Evolutionary conservation across 179 eudicot species (phyloP), one percentile per base, ranked within the genome.

Genomic region (Spinacia oleracea): DNA sequence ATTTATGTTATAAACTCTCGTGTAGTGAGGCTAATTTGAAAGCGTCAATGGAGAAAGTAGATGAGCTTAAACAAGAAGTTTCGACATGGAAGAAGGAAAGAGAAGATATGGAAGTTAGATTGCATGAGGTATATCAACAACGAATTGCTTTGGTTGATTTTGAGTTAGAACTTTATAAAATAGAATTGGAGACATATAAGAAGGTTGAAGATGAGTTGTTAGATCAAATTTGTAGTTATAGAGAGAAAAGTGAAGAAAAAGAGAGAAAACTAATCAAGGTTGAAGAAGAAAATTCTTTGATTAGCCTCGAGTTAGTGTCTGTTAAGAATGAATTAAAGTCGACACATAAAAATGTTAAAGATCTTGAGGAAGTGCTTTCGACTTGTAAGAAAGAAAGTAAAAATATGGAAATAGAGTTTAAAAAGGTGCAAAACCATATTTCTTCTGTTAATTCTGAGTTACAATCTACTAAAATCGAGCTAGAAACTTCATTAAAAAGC

Each of bases 121-220:
- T 83, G 23, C 78, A 77, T 42, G 70, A 81, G 65, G 79, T 63
- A 31, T 60, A 58, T 38, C 64, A 62, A 53, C 56, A 46, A 53
- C 56, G 65, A 23, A 64, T 84, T 45, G 70, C 81, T 42, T 78
- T 78, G 77, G 68, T 78, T 60, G 81, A 74, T 63, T 80, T 84
- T 9, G 81, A 84, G 66, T 40, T 84, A 51, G 81, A 84, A 55
- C 40, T 78, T 14, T 73, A 69, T 12, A 84, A 84, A 55, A 51
- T 81, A 9, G 84, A 84, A 38, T 74, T 84, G 79, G 83, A 84
- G 62, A 70, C 74, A 1, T 77, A 46, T n/a, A 78, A 84, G 77
- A 81, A 78, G 63, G 65, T 75, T 14, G 72, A 70, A 5, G 75
- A 77, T 12, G 79, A 84, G 29, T 59, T 80, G 1, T 69, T 81